Evolutionary conservation across 805 yeast genomes (phyloP).

Genomic region (Candida piceae): DNA sequence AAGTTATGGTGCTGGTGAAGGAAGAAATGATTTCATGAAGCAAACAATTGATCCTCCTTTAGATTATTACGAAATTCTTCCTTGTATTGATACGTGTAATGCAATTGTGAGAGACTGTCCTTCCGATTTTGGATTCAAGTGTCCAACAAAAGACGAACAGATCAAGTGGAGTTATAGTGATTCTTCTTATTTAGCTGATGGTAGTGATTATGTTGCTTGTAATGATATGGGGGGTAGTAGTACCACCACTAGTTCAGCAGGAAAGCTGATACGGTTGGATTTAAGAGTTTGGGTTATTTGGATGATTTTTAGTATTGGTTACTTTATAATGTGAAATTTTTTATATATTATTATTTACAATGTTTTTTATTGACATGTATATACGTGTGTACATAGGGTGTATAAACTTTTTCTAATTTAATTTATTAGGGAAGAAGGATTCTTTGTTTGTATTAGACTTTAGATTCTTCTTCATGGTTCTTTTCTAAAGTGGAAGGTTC

Average conservation of each 20-base stretch:
- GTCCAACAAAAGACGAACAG: slow-evolving; percentile 49
- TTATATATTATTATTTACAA: too few species aligned
- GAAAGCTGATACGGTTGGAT: background rate
- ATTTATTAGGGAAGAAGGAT: too few species aligned
- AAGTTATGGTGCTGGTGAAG: slow-evolving; percentile 40
- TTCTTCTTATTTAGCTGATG: slow-evolving; percentile 32
- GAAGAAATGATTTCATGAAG: slow-evolving; percentile 60
- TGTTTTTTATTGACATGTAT: too few species aligned
- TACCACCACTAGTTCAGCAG: slow-evolving; percentile 4
- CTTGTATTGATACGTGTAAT: slow-evolving; percentile 79
- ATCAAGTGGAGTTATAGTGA: slow-evolving; percentile 36
- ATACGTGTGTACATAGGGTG: too few species aligned
- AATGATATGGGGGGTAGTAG: slow-evolving; percentile 32
- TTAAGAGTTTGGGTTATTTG: slow-evolving; percentile 6
- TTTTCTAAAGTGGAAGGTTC: too few species aligned
- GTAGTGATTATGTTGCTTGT: slow-evolving; percentile 31
- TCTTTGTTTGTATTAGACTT: background rate
- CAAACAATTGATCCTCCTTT: slow-evolving; percentile 46
- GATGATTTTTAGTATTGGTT: slow-evolving; percentile 1
- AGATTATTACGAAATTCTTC: slow-evolving; percentile 73
- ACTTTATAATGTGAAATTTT: too few species aligned
- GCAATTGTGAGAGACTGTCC: slow-evolving; percentile 83
- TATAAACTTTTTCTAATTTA: too few species aligned
- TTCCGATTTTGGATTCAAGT: slow-evolving; percentile 61
- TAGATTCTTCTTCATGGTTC: background rate